Base-by-base conservation (phyloP, 208 protist species). In the Strigomonas galati region DNA sequence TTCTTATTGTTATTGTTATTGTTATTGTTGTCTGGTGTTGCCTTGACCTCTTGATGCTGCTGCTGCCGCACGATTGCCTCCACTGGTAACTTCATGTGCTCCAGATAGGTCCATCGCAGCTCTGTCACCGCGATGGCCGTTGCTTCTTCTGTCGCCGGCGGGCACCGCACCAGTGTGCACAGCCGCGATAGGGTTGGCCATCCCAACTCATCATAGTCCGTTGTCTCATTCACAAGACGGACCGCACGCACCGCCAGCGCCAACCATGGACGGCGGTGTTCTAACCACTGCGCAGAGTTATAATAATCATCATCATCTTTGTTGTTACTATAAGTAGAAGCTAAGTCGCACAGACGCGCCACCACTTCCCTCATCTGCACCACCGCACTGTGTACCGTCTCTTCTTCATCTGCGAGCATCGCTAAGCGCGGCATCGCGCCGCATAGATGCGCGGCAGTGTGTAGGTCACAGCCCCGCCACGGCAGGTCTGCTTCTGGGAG, bases 171-270 rank as follows among this genome's bases (percentile, higher is more conserved):
- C 0, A 79, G 65, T 31, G 65, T 51, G 63, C 83, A 91, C 40
- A 95, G 70, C 9, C 71, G 71, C 4, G 70, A 53, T 24, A 93
- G 70, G 17, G 72, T 67, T 28, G 77, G 55, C 54, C 90, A 95
- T 0, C 81, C 85, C 24, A 95, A 62, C 56, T 92, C 87, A 60
- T 95, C 90, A 28, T 61, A 85, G 44, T 81, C 79, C 17, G 83
- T 93, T 35, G 77, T 89, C 46, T 27, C 56, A 61, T 90, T 92
- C 65, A 93, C 77, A 7, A 84, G 52, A 62, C 85, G 82, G 12
- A 93, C 63, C 12, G 21, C 7, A 28, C 58, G 48, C 30, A 89
- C 59, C 21, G 82, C 89, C 4, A 79, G 63, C 26, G 37, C 15
- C 27, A 87, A 57, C 65, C 75, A 84, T 15, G 78, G 81, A 17